Percentiles rank a stretch among this genome's conserved stretches.
These are phyloP conservation scores for Bjerkandera adusta DNA, from an alignment of 1,284 basidiomycete species.

Conservation along the genomic window DNA sequence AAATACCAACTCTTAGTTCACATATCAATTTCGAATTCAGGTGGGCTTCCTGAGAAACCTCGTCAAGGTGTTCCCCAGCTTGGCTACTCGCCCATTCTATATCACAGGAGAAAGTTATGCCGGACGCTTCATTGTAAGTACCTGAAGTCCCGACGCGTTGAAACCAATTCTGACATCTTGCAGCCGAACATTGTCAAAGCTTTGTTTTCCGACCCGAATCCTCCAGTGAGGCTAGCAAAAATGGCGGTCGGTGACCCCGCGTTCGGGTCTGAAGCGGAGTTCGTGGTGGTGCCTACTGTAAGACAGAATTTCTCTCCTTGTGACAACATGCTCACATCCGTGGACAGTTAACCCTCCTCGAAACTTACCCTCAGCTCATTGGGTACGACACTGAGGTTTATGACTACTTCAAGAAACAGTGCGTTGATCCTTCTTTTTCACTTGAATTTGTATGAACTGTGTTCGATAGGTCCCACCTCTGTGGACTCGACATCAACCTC, in stretches of 20 bases:
- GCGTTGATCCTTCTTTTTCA: too few species aligned
- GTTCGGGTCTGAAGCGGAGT: conserved; percentile 45
- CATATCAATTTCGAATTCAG: conserved; percentile 34
- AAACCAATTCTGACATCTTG: too few species aligned
- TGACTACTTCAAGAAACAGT: conserved; percentile 23
- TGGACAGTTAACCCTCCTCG: conserved; percentile 12
- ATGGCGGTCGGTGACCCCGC: conserved; percentile 68
- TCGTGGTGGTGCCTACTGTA: conserved; percentile 57
- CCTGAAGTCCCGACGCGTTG: too few species aligned
- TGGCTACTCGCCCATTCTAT: conserved; percentile 57
- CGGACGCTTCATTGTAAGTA: conserved; percentile 50
- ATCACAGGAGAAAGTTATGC: conserved; percentile 69
- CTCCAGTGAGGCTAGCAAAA: conserved; percentile 63
- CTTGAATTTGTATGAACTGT: too few species aligned
- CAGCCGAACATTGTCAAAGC: conserved; percentile 19
- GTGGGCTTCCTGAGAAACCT: conserved; percentile 67
- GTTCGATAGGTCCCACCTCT: conserved; percentile 55
- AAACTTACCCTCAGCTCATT: conserved; percentile 21
- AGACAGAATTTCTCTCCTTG: too few species aligned
- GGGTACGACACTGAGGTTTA: conserved; percentile 18
- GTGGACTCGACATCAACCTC: conserved; percentile 64
- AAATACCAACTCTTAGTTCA: too few species aligned
- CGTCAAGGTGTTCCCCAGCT: conserved; percentile 63
- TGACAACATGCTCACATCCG: too few species aligned
- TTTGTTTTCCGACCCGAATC: conserved; percentile 25